Evolutionary conservation across 148 eudicot species (phyloP).

Genomic region (Euryodendron excelsum): DNA sequence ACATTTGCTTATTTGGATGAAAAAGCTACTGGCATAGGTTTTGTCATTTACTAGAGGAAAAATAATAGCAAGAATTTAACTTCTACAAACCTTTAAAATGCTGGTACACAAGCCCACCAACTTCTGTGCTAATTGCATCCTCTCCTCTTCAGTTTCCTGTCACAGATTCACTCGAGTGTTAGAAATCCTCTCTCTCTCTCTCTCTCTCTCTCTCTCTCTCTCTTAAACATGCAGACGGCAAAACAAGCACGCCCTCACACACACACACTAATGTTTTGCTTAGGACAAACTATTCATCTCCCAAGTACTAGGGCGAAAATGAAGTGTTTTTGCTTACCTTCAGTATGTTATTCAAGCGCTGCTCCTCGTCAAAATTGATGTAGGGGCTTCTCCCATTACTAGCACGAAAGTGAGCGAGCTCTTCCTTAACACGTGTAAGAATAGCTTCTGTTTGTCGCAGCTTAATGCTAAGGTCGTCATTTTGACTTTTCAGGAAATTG

Average conservation of each 20-base stretch:
- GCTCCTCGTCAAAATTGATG: conserved; percentile 50
- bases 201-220: neutral
- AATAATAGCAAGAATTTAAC: neutral
- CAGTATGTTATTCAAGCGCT: conserved; percentile 38
- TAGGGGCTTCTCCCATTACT: conserved; percentile 43
- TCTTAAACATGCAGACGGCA: neutral
- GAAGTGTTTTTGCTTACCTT: conserved; percentile 42
- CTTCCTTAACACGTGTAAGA: conserved; percentile 47
- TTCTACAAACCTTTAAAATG: conserved; percentile 62
- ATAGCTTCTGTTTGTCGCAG: conserved; percentile 51
- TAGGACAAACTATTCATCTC: neutral
- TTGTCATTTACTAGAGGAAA: neutral
- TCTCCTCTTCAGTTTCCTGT: conserved; percentile 80
- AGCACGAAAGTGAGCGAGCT: conserved; percentile 46
- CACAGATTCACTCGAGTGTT: neutral
- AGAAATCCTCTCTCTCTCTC: no score
- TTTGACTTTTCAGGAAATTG: conserved; percentile 58
- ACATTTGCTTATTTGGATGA: neutral
- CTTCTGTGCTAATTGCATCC: conserved; percentile 62
- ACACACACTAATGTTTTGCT: no score
- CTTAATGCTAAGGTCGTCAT: conserved; percentile 62
- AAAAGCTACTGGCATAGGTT: neutral
- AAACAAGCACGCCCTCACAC: no score
- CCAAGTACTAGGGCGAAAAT: neutral
- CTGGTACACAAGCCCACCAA: conserved; percentile 66